Percentiles rank a stretch among this genome's conserved stretches.
Conservation (phyloP, 306 rosid species). For the Acacia acuminata region DNA sequence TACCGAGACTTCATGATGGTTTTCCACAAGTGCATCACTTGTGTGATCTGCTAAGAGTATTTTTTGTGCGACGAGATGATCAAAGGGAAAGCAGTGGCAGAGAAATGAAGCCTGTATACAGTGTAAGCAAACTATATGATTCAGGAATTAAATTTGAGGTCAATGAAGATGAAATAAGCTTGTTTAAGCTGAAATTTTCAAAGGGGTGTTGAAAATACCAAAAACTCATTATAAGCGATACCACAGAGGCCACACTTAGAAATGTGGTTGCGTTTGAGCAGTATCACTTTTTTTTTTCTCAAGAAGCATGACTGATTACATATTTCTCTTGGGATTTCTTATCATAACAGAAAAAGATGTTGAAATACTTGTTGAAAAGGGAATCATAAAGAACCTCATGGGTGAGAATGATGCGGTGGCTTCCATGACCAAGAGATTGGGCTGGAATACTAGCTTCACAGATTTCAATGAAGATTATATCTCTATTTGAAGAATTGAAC, state of each 20-base stretch:
- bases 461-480: background rate
- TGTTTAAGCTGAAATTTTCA: background rate
- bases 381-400: background rate
- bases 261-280: background rate
- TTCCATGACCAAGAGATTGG: background rate
- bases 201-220: background rate
- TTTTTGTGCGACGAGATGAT: too few relatives aligned
- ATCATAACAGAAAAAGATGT: background rate
- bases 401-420: background rate
- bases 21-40: background rate
- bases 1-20: background rate
- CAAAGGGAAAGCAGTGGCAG: background rate
- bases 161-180: background rate
- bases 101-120: background rate
- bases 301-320: background rate
- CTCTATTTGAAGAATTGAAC: background rate
- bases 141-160: background rate
- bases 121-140: background rate
- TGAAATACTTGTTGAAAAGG: background rate
- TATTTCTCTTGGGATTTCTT: background rate
- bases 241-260: background rate
- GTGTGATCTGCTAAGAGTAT: background rate
- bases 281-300: background rate
- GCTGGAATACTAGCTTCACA: background rate
- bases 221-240: background rate